phyloP scores from a whole-genome alignment of 2,329 filamentous ascomycete species.

The Pseudofabraea citricarpa region DNA sequence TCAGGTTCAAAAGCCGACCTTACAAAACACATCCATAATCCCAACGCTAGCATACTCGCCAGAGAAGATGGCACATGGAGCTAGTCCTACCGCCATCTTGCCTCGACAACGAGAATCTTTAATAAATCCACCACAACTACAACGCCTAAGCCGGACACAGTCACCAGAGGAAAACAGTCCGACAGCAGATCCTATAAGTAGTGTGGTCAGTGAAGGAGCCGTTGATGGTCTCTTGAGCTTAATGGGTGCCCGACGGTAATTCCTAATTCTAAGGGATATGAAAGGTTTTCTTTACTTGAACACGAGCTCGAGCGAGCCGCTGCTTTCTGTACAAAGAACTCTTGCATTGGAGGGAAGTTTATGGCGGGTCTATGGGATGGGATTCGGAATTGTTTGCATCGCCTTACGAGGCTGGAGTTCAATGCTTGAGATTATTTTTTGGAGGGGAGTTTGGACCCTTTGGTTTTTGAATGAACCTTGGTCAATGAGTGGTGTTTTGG shows the following conservation, averaged over 20 bases:
- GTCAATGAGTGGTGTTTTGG: too few species aligned
- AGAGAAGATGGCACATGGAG: neutral
- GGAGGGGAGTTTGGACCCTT: too few species aligned
- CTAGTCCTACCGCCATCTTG: constrained; percentile 10
- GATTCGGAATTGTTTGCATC: neutral
- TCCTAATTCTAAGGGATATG: too few species aligned
- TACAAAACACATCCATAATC: neutral
- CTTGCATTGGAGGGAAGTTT: neutral
- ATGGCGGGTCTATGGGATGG: neutral
- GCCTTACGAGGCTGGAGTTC: neutral
- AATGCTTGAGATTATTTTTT: too few species aligned
- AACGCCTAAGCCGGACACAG: constrained; percentile 1
- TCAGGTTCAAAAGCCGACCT: neutral
- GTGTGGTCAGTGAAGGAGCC: constrained; percentile 42
- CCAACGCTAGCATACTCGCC: neutral
- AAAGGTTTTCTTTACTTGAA: neutral
- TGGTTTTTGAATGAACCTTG: too few species aligned
- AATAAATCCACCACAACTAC: constrained; percentile 3
- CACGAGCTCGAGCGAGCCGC: too few species aligned
- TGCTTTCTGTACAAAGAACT: too few species aligned
- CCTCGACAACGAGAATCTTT: constrained; percentile 8
- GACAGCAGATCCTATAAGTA: constrained; percentile 36
- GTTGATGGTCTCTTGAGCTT: constrained; percentile 45
- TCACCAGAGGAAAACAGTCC: neutral
- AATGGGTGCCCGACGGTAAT: constrained; percentile 9